A percentile compares a stretch with the other conserved stretches of the same genome.
Conservation (phyloP, 768 basidiomycete species). For the Suillus luteus region DNA sequence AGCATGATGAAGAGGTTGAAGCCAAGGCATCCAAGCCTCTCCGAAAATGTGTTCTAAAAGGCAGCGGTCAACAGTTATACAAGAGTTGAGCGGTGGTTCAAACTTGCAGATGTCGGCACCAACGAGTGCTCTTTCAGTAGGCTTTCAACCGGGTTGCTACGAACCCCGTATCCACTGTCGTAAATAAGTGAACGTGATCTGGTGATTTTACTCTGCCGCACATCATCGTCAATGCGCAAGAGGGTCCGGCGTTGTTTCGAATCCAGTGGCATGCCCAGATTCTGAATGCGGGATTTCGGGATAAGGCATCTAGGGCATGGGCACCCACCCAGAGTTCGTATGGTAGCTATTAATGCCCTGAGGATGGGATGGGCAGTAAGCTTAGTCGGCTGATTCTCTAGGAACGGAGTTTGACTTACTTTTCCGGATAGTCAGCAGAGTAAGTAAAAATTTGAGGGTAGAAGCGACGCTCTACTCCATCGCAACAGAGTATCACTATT, state of each 20-base stretch:
- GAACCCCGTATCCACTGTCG: conserved; percentile 13
- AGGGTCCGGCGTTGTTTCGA: background rate
- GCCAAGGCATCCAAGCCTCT: conserved; percentile 9
- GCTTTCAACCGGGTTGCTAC: conserved; percentile 13
- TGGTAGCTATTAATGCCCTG: conserved; percentile 25
- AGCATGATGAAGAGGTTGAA: conserved; percentile 28
- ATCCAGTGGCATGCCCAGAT: conserved; percentile 16
- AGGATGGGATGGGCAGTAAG: background rate
- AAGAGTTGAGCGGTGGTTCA: too few relatives aligned
- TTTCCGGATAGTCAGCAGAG: conserved; percentile 38
- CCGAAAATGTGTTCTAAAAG: conserved; percentile 35
- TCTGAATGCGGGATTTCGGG: conserved; percentile 13
- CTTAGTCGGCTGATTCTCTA: background rate
- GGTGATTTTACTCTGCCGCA: background rate
- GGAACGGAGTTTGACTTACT: conserved; percentile 22
- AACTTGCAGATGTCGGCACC: conserved; percentile 19
- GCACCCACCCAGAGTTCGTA: conserved; percentile 25
- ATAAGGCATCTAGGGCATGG: conserved; percentile 33
- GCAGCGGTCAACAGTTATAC: too few relatives aligned
- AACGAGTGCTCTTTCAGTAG: conserved; percentile 19
- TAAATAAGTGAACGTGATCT: conserved; percentile 18
- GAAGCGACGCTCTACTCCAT: conserved; percentile 12
- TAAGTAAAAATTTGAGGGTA: conserved; percentile 33
- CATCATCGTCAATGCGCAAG: conserved; percentile 13
- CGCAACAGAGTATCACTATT: conserved; percentile 15